phyloP scores from a whole-genome alignment of 2,329 filamentous ascomycete species.

The Teratosphaeria zuluensis region DNA sequence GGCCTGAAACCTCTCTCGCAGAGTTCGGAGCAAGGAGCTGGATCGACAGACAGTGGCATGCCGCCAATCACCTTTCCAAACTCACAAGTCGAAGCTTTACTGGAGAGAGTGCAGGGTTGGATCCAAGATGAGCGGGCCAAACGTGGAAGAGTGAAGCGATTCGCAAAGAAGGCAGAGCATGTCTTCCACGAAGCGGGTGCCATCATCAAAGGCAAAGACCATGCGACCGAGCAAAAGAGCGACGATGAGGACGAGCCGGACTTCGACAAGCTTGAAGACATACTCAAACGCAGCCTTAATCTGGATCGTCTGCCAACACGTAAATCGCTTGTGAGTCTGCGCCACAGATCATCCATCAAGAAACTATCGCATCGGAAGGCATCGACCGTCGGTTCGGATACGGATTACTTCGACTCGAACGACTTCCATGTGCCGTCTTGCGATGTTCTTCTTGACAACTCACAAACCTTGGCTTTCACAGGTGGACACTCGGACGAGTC shows the following conservation, averaged over 20 bases:
- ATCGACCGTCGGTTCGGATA: conserved; percentile 61
- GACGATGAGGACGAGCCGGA: conserved; percentile 35
- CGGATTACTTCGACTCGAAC: conserved; percentile 75
- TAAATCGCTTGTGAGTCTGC: conserved; percentile 10
- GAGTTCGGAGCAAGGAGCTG: background rate
- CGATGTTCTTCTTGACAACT: conserved; percentile 78
- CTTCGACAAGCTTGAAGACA: conserved; percentile 70
- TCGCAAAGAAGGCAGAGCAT: background rate
- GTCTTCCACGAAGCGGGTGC: conserved; percentile 1
- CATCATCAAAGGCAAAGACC: background rate
- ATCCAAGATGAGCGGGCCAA: conserved; percentile 68
- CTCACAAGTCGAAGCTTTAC: conserved; percentile 15
- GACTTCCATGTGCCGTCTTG: conserved; percentile 66
- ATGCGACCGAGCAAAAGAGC: conserved; percentile 1
- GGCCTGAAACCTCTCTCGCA: conserved; percentile 10
- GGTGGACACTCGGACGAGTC: conserved; percentile 42
- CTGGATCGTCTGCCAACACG: conserved; percentile 16
- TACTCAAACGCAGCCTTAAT: conserved; percentile 54
- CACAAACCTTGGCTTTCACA: conserved; percentile 71
- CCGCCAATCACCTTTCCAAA: conserved; percentile 4
- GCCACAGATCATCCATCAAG: conserved; percentile 17
- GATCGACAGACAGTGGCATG: conserved; percentile 3
- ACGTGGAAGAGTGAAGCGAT: conserved; percentile 19
- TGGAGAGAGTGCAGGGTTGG: conserved; percentile 70
- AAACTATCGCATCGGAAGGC: conserved; percentile 27